Conservation (phyloP, 2,329 filamentous ascomycete genomes). For the Stemphylium beticola region DNA sequence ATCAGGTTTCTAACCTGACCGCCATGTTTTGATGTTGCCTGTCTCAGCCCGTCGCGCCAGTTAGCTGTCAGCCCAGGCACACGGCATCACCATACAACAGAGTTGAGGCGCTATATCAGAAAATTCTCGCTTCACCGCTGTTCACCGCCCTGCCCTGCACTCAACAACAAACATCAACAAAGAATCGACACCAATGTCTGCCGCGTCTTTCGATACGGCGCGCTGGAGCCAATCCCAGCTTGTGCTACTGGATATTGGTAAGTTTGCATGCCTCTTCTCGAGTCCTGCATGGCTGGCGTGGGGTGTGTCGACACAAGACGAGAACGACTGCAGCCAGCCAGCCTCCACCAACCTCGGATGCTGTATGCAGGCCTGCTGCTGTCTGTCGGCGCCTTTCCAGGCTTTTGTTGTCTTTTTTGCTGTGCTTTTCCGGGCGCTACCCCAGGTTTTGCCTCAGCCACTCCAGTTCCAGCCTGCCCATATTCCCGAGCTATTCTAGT, state of each 20-base stretch:
- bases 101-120: conserved; percentile 21
- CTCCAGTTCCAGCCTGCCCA: conserved; percentile 11
- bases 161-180: conserved; percentile 22
- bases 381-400: conserved; percentile 5
- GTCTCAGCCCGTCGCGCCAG: conserved; percentile 33
- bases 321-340: conserved; percentile 27
- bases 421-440: conserved; percentile 25
- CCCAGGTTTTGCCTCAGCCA: conserved; percentile 42
- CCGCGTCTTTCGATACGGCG: conserved; percentile 32
- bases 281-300: conserved; percentile 11
- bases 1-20: conserved; percentile 27
- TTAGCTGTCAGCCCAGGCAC: conserved; percentile 33
- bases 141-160: conserved; percentile 35
- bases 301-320: not conserved
- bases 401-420: conserved; percentile 10
- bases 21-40: conserved; percentile 34
- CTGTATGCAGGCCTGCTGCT: conserved; percentile 11
- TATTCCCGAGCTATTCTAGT: conserved; percentile 22
- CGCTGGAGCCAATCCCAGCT: conserved; percentile 52
- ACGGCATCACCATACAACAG: conserved; percentile 21
- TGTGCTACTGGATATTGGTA: conserved; percentile 66
- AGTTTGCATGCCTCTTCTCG: conserved; percentile 41
- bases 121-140: conserved; percentile 43
- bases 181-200: conserved; percentile 36
- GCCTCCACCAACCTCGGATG: conserved; percentile 24